Percentiles rank a stretch among this genome's conserved stretches.
Conservation (phyloP, 805 yeast genomes). For the Wickerhamiella sergipiensis region DNA sequence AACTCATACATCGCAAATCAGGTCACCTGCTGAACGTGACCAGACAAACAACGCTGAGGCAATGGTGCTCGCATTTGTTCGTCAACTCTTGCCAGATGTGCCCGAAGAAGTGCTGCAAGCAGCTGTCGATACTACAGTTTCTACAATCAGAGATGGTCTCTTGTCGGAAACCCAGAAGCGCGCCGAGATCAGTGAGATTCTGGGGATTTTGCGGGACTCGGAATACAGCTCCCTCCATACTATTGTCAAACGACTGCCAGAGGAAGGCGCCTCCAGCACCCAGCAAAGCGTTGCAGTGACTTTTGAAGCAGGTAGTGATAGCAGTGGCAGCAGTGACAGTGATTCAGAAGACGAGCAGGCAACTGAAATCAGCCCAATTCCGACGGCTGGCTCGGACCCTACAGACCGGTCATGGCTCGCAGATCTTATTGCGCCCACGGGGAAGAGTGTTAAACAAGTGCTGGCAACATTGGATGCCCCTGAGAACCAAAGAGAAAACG, state of each 20-base stretch:
- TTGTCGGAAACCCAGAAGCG: conserved; percentile 33
- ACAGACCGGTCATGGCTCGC: conserved; percentile 20
- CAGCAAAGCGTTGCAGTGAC: conserved; percentile 34
- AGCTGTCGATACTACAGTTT: conserved; percentile 43
- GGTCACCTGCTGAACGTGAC: not conserved
- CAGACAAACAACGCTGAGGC: not conserved
- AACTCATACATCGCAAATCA: not conserved
- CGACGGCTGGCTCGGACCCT: conserved; percentile 14
- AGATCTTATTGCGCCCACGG: conserved; percentile 26
- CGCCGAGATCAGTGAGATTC: conserved; percentile 35
- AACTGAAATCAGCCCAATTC: conserved; percentile 18
- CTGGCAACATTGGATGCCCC: conserved; percentile 29
- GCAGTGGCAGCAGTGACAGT: conserved; percentile 21
- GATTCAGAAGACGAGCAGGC: conserved; percentile 22
- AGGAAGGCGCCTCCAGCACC: conserved; percentile 21
- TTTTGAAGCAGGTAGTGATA: conserved; percentile 25
- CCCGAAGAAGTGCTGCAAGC: conserved; percentile 59
- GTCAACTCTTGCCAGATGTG: conserved; percentile 51
- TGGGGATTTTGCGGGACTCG: conserved; percentile 33
- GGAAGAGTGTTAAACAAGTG: conserved; percentile 18
- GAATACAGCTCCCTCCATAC: conserved; percentile 34
- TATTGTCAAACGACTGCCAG: conserved; percentile 31
- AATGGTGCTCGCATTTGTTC: conserved; percentile 44
- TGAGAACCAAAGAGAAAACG: conserved; percentile 37
- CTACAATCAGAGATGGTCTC: conserved; percentile 36